Evolutionary conservation across 163 green algal species (phyloP).

Genomic region (Chloroidium sp.): DNA sequence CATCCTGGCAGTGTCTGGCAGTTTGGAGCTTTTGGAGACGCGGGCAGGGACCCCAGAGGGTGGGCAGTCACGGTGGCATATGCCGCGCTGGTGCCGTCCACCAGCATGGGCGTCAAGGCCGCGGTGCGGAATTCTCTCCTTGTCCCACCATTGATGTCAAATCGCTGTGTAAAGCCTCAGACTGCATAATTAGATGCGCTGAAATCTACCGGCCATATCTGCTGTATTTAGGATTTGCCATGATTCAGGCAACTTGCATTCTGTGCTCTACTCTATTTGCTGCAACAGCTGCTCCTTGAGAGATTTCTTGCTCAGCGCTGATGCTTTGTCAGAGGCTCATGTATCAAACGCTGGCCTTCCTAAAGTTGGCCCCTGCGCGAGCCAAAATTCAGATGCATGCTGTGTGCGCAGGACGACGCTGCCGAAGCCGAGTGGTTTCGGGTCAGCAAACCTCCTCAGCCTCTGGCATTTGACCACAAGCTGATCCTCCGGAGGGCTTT

Average conservation of each 20-base stretch:
- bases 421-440: constrained; percentile 59
- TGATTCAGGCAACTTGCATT: background rate
- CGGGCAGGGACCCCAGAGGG: constrained; percentile 72
- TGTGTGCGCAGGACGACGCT: constrained; percentile 58
- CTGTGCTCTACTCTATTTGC: background rate
- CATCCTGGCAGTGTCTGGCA: constrained; percentile 17
- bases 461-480: constrained; percentile 82
- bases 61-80: constrained; percentile 83
- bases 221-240: background rate
- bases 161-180: background rate
- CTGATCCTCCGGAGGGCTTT: constrained; percentile 21
- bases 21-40: constrained; percentile 75
- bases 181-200: background rate
- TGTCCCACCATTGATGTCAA: background rate
- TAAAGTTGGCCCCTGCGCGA: background rate
- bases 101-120: constrained; percentile 45
- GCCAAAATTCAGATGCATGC: background rate
- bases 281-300: background rate
- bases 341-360: background rate
- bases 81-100: constrained; percentile 55
- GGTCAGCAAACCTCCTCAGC: constrained; percentile 40
- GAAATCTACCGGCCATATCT: background rate
- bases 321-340: background rate
- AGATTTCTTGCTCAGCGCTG: background rate
- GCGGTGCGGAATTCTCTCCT: constrained; percentile 31